Evolutionary conservation across 208 protist genomes (phyloP).

Genomic region (Crithidia thermophila): DNA sequence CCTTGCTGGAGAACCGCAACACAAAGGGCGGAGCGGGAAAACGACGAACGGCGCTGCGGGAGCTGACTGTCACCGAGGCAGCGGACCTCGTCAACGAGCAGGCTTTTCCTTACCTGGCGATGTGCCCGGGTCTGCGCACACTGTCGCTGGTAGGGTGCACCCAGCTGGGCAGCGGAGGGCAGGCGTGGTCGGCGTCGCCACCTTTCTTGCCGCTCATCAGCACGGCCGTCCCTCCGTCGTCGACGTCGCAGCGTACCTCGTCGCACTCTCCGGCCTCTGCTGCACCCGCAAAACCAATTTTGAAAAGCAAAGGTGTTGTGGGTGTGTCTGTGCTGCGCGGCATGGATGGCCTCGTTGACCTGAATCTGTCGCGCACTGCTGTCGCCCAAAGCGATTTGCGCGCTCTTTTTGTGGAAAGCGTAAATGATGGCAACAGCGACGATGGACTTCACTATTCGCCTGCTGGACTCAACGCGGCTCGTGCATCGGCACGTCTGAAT

Average conservation of each 20-base stretch:
- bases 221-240: neutral
- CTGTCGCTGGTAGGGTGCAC: slow-evolving; percentile 37
- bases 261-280: no score
- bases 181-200: neutral
- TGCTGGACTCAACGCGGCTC: neutral
- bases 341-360: slow-evolving; percentile 37
- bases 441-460: neutral
- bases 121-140: slow-evolving; percentile 30
- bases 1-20: neutral
- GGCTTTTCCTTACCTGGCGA: slow-evolving; percentile 24
- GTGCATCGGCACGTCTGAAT: slow-evolving; percentile 1
- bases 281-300: no score
- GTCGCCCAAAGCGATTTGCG: slow-evolving; percentile 17
- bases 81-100: slow-evolving; percentile 20
- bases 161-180: slow-evolving; percentile 16
- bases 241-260: no score
- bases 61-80: slow-evolving; percentile 43
- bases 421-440: neutral
- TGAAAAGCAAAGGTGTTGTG: no score
- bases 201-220: neutral
- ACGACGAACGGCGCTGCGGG: slow-evolving; percentile 22
- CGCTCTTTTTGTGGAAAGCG: no score
- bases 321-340: slow-evolving; percentile 33
- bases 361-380: slow-evolving; percentile 47
- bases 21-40: neutral